These are phyloP conservation scores for Graphilbum fragrans DNA, from an alignment of 2,329 filamentous ascomycete species.

Conservation along the genomic window DNA sequence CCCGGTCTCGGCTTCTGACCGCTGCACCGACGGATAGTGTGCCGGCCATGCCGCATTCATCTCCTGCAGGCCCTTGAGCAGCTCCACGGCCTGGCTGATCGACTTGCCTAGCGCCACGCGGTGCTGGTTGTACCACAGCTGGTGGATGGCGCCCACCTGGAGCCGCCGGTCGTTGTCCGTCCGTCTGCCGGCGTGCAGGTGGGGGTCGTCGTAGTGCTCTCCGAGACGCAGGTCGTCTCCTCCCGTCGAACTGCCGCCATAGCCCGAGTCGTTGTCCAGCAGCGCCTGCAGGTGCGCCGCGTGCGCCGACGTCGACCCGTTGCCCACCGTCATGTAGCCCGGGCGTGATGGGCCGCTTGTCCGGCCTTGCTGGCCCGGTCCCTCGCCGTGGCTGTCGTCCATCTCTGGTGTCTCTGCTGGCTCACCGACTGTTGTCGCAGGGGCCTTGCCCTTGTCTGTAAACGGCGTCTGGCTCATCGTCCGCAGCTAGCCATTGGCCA, in stretches of 20 bases:
- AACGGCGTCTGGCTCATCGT: conserved; percentile 50
- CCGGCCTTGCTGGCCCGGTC: not conserved
- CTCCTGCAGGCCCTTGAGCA: conserved; percentile 68
- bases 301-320: conserved; percentile 68
- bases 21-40: conserved; percentile 79
- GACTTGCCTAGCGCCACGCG: conserved; percentile 75
- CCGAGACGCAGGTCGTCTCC: conserved; percentile 45
- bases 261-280: conserved; percentile 81
- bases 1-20: conserved; percentile 32
- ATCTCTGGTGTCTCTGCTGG: not conserved
- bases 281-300: conserved; percentile 70
- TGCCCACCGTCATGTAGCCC: conserved; percentile 76
- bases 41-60: conserved; percentile 91
- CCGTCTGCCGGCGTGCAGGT: conserved; percentile 24
- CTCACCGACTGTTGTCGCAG: conserved; percentile 5
- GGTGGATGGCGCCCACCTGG: conserved; percentile 75
- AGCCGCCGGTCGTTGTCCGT: conserved; percentile 50
- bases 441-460: conserved; percentile 40
- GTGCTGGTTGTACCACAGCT: conserved; percentile 92
- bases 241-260: conserved; percentile 66
- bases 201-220: conserved; percentile 31
- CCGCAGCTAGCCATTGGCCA: not conserved
- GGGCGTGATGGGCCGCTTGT: conserved; percentile 13
- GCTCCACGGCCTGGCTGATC: conserved; percentile 76
- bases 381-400: too few relatives aligned